Evolutionary conservation across 2,329 filamentous ascomycete genomes (phyloP).

Genomic region (Penicillium sp.): DNA sequence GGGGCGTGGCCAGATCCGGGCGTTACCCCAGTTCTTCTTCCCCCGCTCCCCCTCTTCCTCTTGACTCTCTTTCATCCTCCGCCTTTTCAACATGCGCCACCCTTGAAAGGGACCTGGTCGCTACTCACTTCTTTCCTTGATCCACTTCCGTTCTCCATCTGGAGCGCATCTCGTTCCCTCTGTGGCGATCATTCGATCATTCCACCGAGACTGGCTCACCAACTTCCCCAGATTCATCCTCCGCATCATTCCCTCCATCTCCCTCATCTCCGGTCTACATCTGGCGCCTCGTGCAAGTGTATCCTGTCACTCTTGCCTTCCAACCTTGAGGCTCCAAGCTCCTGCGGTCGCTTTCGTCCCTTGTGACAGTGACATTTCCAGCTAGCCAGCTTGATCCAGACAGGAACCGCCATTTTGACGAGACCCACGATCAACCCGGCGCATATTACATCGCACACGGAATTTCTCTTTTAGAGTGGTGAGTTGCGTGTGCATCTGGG

Average conservation of each 20-base stretch:
- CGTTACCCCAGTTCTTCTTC: constrained; percentile 10
- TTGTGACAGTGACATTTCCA: neutral
- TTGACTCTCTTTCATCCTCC: neutral
- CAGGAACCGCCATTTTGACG: constrained; percentile 14
- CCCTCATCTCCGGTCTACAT: constrained; percentile 1
- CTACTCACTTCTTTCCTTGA: constrained; percentile 31
- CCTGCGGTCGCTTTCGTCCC: constrained; percentile 8
- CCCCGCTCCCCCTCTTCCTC: neutral
- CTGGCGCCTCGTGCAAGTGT: too few species aligned
- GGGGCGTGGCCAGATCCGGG: constrained; percentile 25
- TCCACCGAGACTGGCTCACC: neutral
- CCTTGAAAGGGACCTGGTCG: constrained; percentile 27
- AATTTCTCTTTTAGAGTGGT: constrained; percentile 31
- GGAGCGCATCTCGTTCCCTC: constrained; percentile 18
- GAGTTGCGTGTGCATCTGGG: constrained; percentile 22
- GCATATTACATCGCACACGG: constrained; percentile 13
- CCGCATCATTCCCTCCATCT: neutral
- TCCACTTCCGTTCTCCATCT: constrained; percentile 27
- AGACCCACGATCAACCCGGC: constrained; percentile 21
- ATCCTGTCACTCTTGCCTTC: constrained; percentile 1
- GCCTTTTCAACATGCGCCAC: constrained; percentile 20
- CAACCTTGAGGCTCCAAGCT: constrained; percentile 4
- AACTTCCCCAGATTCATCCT: neutral
- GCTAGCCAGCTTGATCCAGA: too few species aligned
- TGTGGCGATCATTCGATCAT: constrained; percentile 2